Evolutionary conservation across 2,329 filamentous ascomycete genomes (phyloP), one percentile per base, ranked within the genome.

Genomic region (Aureobasidium melanogenum): DNA sequence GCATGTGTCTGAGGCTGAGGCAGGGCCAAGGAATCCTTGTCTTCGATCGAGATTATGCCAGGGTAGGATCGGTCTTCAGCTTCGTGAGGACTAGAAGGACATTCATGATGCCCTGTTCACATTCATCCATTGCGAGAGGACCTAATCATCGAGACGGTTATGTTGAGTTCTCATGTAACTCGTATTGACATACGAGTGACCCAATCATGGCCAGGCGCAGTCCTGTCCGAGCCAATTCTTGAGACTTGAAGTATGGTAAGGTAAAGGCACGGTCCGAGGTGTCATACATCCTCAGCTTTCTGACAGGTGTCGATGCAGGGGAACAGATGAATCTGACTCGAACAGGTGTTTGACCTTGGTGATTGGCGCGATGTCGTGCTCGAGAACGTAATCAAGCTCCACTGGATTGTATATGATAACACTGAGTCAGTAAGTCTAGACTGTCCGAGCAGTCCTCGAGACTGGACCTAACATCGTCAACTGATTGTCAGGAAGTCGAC

Each of bases 261-360:
- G 39, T 44, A n/a, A 36, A n/a, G 52, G 41, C 41, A 47, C 54
- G 54, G 54, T 26, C 54, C 54, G 54, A 19, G 28, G 36, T 46
- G 41, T 57, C 54, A 47, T 36, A 28, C 19, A n/a, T n/a, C n/a
- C n/a, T 47, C 19, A 32, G 32, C 41, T 36, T 30, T 38, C 46
- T 57, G 54, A 57, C 54, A 57, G 26, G 54, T 47, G 54, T 57
- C 41, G 54, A 46, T 12, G 54, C 54, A 57, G 54, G 54, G 54
- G 54, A 26, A 15, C 9, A 12, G 9, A 36, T 6, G 54, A 10
- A 10, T 15, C 41, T 57, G 54, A 57, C 54, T 57, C 54, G 30
- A 30, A 17, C 12, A 51, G 32, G 32, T 51, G 7, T 36, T 26
- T 24, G 17, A 32, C 30, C 28, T 24, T 26, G 19, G 10, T 28